These are phyloP conservation scores for Metroxylon sagu DNA, from an alignment of 176 grass and related monocot genomes.

Conservation along the genomic window DNA sequence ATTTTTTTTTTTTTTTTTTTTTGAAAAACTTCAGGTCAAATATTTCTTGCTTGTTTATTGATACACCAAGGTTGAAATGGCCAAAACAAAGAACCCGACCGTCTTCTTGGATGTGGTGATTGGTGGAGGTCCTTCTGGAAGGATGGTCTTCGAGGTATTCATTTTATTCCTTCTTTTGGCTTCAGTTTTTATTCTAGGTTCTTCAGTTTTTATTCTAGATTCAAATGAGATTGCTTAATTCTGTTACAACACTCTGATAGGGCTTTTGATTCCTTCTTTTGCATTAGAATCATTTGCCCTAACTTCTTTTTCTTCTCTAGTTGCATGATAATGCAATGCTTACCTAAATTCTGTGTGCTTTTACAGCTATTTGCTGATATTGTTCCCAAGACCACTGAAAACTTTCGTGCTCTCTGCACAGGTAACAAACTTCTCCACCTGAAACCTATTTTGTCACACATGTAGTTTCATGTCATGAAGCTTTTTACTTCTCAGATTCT, in stretches of 20 bases:
- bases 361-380: slow-evolving; percentile 80
- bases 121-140: slow-evolving; percentile 41
- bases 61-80: slow-evolving; percentile 26
- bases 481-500: too few species aligned
- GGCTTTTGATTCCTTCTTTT: too few species aligned
- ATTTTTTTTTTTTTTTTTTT: too few species aligned
- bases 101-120: slow-evolving; percentile 81
- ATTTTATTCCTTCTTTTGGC: slow-evolving; percentile 1
- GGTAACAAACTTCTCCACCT: slow-evolving; percentile 34
- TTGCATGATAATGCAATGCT: background rate
- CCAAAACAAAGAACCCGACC: slow-evolving; percentile 50
- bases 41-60: too few species aligned
- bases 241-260: background rate
- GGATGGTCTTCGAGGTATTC: slow-evolving; percentile 90
- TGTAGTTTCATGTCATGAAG: too few species aligned
- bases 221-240: background rate
- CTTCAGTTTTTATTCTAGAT: background rate
- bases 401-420: slow-evolving; percentile 90
- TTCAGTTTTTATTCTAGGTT: background rate
- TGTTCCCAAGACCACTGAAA: slow-evolving; percentile 67
- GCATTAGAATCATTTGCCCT: too few species aligned
- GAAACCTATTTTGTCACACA: too few species aligned
- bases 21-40: too few species aligned
- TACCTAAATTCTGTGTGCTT: slow-evolving; percentile 21
- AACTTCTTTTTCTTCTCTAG: background rate